These are phyloP conservation scores for Boletus edulis DNA, from an alignment of 768 basidiomycete species.

Conservation along the genomic window DNA sequence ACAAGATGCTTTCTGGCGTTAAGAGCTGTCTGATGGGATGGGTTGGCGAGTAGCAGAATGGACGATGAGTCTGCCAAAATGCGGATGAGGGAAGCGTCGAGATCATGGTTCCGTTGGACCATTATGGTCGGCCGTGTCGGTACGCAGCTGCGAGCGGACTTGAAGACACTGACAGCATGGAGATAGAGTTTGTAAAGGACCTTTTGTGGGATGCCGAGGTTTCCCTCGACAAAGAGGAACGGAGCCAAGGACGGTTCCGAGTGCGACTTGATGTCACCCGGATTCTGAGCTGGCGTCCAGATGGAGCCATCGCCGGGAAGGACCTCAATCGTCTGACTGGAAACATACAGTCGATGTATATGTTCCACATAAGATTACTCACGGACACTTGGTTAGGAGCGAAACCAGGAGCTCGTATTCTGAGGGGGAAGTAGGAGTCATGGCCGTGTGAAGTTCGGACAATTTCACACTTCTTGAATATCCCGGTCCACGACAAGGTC, in stretches of 20 bases:
- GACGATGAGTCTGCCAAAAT: constrained; percentile 36
- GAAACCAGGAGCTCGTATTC: constrained; percentile 23
- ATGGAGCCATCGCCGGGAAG: constrained; percentile 50
- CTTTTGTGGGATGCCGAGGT: constrained; percentile 67
- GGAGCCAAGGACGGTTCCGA: constrained; percentile 34
- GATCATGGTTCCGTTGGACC: background rate
- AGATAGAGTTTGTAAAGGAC: constrained; percentile 52
- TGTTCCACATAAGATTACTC: constrained; percentile 10
- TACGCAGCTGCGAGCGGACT: constrained; percentile 18
- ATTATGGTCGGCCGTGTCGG: background rate
- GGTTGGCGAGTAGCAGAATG: constrained; percentile 61
- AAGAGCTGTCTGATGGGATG: constrained; percentile 67
- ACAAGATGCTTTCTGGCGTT: constrained; percentile 59
- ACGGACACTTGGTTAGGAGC: constrained; percentile 25
- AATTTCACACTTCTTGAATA: background rate
- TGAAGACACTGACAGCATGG: constrained; percentile 38
- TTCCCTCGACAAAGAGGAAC: constrained; percentile 53
- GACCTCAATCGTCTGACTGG: constrained; percentile 51
- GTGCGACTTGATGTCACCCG: constrained; percentile 7
- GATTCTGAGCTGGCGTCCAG: constrained; percentile 34
- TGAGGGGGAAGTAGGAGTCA: constrained; percentile 2
- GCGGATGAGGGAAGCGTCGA: constrained; percentile 9
- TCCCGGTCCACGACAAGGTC: too few species aligned
- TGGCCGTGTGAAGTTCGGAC: background rate
- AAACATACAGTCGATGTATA: background rate